Evolutionary conservation across 2,329 filamentous ascomycete genomes (phyloP).

Genomic region (Alternaria sp.): DNA sequence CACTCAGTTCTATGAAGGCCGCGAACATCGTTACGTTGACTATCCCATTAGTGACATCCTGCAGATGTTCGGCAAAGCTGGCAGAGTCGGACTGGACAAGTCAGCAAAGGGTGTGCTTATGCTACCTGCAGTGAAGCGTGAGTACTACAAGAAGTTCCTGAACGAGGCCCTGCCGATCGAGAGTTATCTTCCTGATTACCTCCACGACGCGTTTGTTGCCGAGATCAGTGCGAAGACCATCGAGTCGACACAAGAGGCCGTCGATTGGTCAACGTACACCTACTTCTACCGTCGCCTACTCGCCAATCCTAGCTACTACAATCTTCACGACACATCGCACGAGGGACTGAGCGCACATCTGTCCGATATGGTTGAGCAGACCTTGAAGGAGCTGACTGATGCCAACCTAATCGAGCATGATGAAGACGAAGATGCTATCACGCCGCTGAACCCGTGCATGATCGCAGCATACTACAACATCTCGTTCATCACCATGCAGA

Average conservation of each 20-base stretch:
- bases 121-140: constrained; percentile 91
- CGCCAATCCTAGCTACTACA: constrained; percentile 96
- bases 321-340: constrained; percentile 84
- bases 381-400: constrained; percentile 86
- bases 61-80: constrained; percentile 97
- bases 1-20: constrained; percentile 95
- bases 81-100: constrained; percentile 79
- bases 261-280: constrained; percentile 98
- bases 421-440: constrained; percentile 83
- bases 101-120: constrained; percentile 92
- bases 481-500: constrained; percentile 99
- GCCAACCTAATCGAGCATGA: constrained; percentile 96
- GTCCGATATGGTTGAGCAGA: constrained; percentile 93
- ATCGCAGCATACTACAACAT: constrained; percentile 99
- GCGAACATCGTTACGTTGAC: constrained; percentile 96
- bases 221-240: constrained; percentile 98
- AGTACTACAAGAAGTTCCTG: constrained; percentile 99
- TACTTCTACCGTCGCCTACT: constrained; percentile 96
- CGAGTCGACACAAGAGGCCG: constrained; percentile 92
- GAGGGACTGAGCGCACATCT: constrained; percentile 94
- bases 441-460: constrained; percentile 94
- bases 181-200: constrained; percentile 87
- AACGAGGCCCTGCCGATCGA: constrained; percentile 96
- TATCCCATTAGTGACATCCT: constrained; percentile 93
- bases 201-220: constrained; percentile 95